Evolutionary conservation across 352 stramenopile genomes (phyloP).

Genomic region (Phytophthora boehmeriae): DNA sequence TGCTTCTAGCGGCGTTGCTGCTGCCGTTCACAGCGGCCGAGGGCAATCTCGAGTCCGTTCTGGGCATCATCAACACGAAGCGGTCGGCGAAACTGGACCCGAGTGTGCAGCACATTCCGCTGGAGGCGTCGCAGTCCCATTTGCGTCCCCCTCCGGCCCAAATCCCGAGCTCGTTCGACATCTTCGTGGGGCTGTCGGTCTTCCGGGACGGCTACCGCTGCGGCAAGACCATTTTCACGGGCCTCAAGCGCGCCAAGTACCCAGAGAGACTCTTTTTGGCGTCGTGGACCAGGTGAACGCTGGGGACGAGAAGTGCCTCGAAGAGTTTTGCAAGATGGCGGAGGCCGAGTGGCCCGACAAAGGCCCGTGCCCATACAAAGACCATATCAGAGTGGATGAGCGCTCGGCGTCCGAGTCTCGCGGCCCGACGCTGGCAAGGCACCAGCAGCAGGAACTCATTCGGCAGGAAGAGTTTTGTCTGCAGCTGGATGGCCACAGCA

Average conservation of each 20-base stretch:
- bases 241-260: constrained; percentile 70
- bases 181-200: constrained; percentile 81
- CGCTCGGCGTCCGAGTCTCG: constrained; percentile 70
- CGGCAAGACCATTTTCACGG: constrained; percentile 83
- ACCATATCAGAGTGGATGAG: constrained; percentile 79
- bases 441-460: constrained; percentile 84
- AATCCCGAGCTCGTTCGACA: constrained; percentile 56
- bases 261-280: constrained; percentile 78
- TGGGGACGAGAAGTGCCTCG: constrained; percentile 69
- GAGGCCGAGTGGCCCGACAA: constrained; percentile 65
- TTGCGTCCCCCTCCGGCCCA: constrained; percentile 64
- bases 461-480: constrained; percentile 84
- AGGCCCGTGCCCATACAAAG: constrained; percentile 66
- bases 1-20: constrained; percentile 17
- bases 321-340: constrained; percentile 83
- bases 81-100: constrained; percentile 64
- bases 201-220: constrained; percentile 86
- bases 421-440: constrained; percentile 76
- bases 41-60: constrained; percentile 39
- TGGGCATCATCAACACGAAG: constrained; percentile 66
- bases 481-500: constrained; percentile 83
- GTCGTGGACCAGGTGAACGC: constrained; percentile 85
- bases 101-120: constrained; percentile 77
- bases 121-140: constrained; percentile 34
- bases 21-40: constrained; percentile 15